Percentiles rank a stretch among this genome's conserved stretches.
Conservation (phyloP, 2,329 filamentous ascomycete genomes). For the Cordyceps cateniannulata region DNA sequence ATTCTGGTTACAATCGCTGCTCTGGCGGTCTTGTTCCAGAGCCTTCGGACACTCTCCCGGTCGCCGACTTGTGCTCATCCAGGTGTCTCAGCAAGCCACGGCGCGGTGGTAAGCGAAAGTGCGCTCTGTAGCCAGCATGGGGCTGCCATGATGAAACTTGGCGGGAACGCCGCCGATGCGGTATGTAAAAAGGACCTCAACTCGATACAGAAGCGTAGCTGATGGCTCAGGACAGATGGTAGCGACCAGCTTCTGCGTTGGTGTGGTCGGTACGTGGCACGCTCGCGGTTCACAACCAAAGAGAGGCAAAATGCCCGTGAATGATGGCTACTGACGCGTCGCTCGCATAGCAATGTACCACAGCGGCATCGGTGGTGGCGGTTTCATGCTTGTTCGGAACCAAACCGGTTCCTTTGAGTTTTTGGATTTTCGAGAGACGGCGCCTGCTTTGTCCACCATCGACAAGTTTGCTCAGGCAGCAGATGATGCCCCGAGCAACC, state of each 20-base stretch:
- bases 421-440: slow-evolving; percentile 80
- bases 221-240: not conserved
- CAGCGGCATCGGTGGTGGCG: slow-evolving; percentile 68
- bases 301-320: slow-evolving; percentile 29
- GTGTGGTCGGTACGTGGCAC: slow-evolving; percentile 14
- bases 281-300: slow-evolving; percentile 29
- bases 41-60: not conserved
- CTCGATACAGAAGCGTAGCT: not conserved
- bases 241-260: not conserved
- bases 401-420: slow-evolving; percentile 65
- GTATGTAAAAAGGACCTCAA: slow-evolving; percentile 42
- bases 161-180: slow-evolving; percentile 62
- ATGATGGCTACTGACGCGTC: slow-evolving; percentile 30
- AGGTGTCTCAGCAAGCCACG: slow-evolving; percentile 25
- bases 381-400: slow-evolving; percentile 65
- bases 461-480: slow-evolving; percentile 73
- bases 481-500: slow-evolving; percentile 39
- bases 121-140: slow-evolving; percentile 54
- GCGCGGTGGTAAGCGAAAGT: slow-evolving; percentile 56
- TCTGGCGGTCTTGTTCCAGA: not conserved
- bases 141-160: slow-evolving; percentile 46
- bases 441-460: slow-evolving; percentile 69
- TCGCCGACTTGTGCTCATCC: not conserved
- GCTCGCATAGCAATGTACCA: slow-evolving; percentile 61
- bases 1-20: not conserved